A percentile compares a stretch with the other conserved stretches of the same genome.
These are phyloP conservation scores for Aspergillus fischeri DNA, from an alignment of 2,329 filamentous ascomycete genomes.

Conservation along the genomic window DNA sequence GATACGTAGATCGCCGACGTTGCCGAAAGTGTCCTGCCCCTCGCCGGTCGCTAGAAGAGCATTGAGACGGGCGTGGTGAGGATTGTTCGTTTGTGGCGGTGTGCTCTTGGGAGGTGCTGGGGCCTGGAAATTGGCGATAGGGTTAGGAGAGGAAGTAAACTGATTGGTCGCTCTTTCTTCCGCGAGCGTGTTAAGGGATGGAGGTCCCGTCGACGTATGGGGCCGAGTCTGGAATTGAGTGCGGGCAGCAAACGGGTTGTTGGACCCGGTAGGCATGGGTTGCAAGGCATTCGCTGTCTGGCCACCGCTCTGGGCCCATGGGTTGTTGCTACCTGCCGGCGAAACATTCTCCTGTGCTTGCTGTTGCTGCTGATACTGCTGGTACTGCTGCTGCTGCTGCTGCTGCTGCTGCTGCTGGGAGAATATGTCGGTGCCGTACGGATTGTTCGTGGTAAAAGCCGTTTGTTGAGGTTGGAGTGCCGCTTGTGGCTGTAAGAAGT, in stretches of 20 bases:
- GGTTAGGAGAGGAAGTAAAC: slow-evolving; percentile 49
- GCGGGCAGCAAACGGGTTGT: slow-evolving; percentile 86
- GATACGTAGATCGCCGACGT: slow-evolving; percentile 92
- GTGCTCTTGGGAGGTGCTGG: slow-evolving; percentile 33
- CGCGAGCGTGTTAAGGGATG: slow-evolving; percentile 69
- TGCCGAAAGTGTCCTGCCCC: slow-evolving; percentile 95
- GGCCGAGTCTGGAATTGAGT: slow-evolving; percentile 53
- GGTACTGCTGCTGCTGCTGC: slow-evolving; percentile 33
- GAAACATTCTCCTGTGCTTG: slow-evolving; percentile 57
- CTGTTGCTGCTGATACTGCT: slow-evolving; percentile 35
- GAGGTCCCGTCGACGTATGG: slow-evolving; percentile 54
- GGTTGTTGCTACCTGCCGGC: slow-evolving; percentile 86
- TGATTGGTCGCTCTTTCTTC: slow-evolving; percentile 76
- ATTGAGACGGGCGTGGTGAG: slow-evolving; percentile 72
- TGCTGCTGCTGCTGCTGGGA: slow-evolving; percentile 53
- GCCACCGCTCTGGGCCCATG: slow-evolving; percentile 68
- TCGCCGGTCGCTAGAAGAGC: slow-evolving; percentile 80
- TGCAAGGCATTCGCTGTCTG: slow-evolving; percentile 62
- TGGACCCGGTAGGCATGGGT: slow-evolving; percentile 87
- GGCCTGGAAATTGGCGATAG: slow-evolving; percentile 46
- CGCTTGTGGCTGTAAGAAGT: slow-evolving; percentile 48
- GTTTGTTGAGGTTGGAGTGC: slow-evolving; percentile 57
- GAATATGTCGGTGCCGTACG: slow-evolving; percentile 48
- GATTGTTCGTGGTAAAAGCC: slow-evolving; percentile 53
- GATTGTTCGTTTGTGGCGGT: slow-evolving; percentile 42